phyloP scores from a whole-genome alignment of 441 rosid species.

The Croton laevigatus region DNA sequence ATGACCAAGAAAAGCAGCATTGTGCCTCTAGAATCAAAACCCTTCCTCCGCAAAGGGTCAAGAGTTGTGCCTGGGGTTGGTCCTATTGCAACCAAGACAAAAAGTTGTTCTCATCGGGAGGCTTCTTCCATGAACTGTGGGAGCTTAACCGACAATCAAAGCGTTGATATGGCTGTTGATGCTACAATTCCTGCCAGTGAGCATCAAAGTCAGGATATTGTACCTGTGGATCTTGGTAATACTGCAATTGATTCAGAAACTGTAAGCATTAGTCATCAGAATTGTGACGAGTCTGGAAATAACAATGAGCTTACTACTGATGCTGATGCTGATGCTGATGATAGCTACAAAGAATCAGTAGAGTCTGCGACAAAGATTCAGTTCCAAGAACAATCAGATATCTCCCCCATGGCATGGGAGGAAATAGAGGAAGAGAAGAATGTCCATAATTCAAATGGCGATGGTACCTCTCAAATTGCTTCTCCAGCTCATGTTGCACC shows the following conservation, averaged over 20 bases:
- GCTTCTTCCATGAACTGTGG: conserved; percentile 30
- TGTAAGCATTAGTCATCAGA: conserved; percentile 23
- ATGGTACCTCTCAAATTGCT: conserved; percentile 31
- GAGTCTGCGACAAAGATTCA: conserved; percentile 23
- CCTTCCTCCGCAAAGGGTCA: conserved; percentile 52
- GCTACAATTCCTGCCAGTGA: conserved; percentile 29
- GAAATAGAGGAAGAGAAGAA: conserved; percentile 53
- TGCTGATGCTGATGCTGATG: conserved; percentile 24
- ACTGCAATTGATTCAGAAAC: conserved; percentile 33
- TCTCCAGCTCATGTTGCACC: conserved; percentile 33
- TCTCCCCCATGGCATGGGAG: conserved; percentile 65
- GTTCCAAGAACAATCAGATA: conserved; percentile 43
- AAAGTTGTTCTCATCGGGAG: conserved; percentile 28
- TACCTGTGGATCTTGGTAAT: conserved; percentile 23
- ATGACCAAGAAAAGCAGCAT: conserved; percentile 61
- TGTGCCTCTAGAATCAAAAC: conserved; percentile 57
- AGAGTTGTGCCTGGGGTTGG: conserved; percentile 31
- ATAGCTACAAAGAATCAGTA: conserved; percentile 25
- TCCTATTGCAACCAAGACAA: conserved; percentile 32
- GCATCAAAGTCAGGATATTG: conserved; percentile 28
- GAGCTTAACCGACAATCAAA: conserved; percentile 28
- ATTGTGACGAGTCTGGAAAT: conserved; percentile 27
- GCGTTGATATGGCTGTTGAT: conserved; percentile 30
- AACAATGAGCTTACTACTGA: conserved; percentile 26
- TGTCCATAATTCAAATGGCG: conserved; percentile 28